Conservation (phyloP, 228 moss, liverwort and hornwort genomes). For the Sphagnum magellanicum region DNA sequence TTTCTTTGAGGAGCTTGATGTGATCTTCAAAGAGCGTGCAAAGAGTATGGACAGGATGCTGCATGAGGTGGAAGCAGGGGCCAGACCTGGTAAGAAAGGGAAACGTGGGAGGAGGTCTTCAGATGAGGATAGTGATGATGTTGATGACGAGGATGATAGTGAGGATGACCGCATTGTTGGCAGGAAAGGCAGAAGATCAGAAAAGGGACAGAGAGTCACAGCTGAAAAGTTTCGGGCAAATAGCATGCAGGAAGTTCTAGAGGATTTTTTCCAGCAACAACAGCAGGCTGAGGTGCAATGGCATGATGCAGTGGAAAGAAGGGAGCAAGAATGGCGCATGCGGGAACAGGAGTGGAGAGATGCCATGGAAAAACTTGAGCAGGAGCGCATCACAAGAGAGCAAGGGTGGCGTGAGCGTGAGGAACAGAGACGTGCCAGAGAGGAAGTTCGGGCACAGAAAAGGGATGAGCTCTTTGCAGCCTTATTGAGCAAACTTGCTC, state of each 20-base stretch:
- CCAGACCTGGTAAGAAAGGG: conserved; percentile 68
- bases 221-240: conserved; percentile 93
- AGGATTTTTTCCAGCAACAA: conserved; percentile 93
- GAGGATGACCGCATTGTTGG: conserved; percentile 81
- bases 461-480: conserved; percentile 65
- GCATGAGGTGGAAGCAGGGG: conserved; percentile 83
- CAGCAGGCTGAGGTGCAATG: conserved; percentile 73
- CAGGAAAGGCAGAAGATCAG: conserved; percentile 84
- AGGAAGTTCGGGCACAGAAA: conserved; percentile 73
- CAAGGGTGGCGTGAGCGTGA: conserved; percentile 76
- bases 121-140: conserved; percentile 89
- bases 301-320: conserved; percentile 65
- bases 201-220: conserved; percentile 93
- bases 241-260: conserved; percentile 96
- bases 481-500: conserved; percentile 55
- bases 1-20: conserved; percentile 88
- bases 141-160: conserved; percentile 72
- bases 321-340: conserved; percentile 66
- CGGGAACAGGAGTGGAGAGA: conserved; percentile 86
- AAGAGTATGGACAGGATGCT: conserved; percentile 94
- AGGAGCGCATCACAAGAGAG: conserved; percentile 49
- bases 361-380: conserved; percentile 81
- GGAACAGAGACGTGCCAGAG: conserved; percentile 63
- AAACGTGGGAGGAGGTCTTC: conserved; percentile 82
- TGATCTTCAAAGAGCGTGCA: conserved; percentile 86